Evolutionary conservation across 179 eudicot species (phyloP), one percentile per base, ranked within the genome.

Genomic region (Carnegiea gigantea): DNA sequence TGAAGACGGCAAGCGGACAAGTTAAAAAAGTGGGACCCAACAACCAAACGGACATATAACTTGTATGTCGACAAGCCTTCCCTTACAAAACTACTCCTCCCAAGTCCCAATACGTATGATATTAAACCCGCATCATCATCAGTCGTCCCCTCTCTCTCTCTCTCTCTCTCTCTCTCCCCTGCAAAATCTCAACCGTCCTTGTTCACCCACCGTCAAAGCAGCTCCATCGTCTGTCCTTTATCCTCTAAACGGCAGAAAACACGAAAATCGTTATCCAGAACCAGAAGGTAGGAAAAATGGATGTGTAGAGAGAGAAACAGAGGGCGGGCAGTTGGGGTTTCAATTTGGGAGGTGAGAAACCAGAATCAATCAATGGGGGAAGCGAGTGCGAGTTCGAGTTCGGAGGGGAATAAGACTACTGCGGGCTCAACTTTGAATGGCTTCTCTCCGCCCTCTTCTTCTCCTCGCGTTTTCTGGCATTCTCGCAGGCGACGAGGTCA

Each of bases 381-480:
- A 46, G 57, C 57, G 6, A 74, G 30, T 23, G 48, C 77, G 20
- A 43, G 21, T 7, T 18, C 48, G 23, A 43, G 21, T 7, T 18
- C 48, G 23, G 9, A 74, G 57, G 79, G 38, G 71, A 70, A 4
- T 3, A 67, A 62, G 26, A 6, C 28, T 62, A 9, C 28, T 12
- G 68, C 23, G 68, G 12, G 7, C 18, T 26, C 36, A 12, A 26
- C 77, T 51, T 8, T 91, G 12, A 80, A 88, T 83, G 92, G 91
- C 17, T 89, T 91, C 68, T 86, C 90, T 51, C 87, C 90, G 11
- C 53, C 72, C n/a, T 71, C 83, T 70, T 77, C 91, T 82, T 82
- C 92, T 23, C 75, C 91, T 80, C 89, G 92, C 40, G 88, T 86
- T 46, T 90, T 92, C 74, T 94, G 97, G 97, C 90, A 91, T 77